Base-by-base conservation (phyloP, 2,329 filamentous ascomycete species). In the Neonectria coccinea region DNA sequence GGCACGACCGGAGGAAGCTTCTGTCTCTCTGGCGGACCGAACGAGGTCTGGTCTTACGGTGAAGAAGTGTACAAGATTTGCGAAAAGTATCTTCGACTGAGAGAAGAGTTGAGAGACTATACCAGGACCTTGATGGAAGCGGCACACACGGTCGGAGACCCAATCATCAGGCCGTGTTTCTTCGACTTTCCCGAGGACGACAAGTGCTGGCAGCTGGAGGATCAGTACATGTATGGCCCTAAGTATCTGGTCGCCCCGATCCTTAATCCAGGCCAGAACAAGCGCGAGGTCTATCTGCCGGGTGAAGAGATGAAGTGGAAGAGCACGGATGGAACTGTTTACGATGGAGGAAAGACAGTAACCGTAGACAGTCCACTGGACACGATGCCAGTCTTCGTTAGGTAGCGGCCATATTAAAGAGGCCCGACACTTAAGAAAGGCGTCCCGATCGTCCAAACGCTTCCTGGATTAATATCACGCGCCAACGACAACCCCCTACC, bases 31-130 rank as follows among this genome's bases (percentile, higher is more conserved):
- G 84, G 73, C 65, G 88, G 87, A 14, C 87, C 85, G 0, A 90
- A 90, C 68, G 89, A 91, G 74, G 85, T 91, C 1, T 91, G 89
- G 89, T 88, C 84, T 1, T 91, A 90, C 70, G 88, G 89, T 0
- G 81, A 84, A 7, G 82, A 87, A 29, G 84, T 89, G 0, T 89
- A 88, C 64, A 80, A 79, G 33, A 89, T 91, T 33, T 89, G 86
- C 74, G 81, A 83, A 71, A 85, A 81, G 67, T 91, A 90, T 67
- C 81, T 92, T 72, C 67, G 70, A 5, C 79, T 91, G 12, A 81
- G 89, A 2, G 89, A 91, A 75, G 73, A 82, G 36, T 63, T 91
- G 73, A 79, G 88, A 5, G 80, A 81, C 1, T 91, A 91, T 65
- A 88, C 85, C 0, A 77, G 89, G 2, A 74, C 64, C 0, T 70